Evolutionary conservation across 768 basidiomycete species (phyloP), one percentile per base, ranked within the genome.

Genomic region (Daedaleopsis sinensis): DNA sequence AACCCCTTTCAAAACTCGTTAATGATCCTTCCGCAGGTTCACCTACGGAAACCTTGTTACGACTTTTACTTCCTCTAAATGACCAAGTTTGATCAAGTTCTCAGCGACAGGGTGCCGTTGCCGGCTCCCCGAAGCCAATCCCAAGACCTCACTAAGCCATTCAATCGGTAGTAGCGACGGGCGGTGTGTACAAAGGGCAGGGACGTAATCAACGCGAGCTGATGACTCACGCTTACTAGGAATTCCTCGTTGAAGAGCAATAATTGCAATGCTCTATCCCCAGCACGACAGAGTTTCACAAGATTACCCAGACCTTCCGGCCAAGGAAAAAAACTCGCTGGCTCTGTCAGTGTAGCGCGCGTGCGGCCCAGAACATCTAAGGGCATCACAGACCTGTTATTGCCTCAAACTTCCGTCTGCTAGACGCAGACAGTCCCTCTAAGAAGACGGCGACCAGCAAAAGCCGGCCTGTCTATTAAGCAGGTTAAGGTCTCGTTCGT

Each of bases 301-400:
- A 85, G 85, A 85, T 86, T 87, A 85, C 85, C 85, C 83, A 79
- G 80, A 80, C 87, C 85, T 88, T 86, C 82, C 84, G 82, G 87
- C 76, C 84, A 84, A 88, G 87, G 86, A 78, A 77, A 82, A 80
- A 75, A 82, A 88, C 88, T 88, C 87, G 84, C 87, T 90, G 88
- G 87, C 87, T 85, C 86, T 84, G 88, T 90, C 88, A 90, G 88
- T 89, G 88, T 89, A 89, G 86, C 85, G 83, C 84, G 84, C 85
- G 84, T 90, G 88, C 84, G 83, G 86, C 87, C 88, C 87, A 89
- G 87, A 88, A 89, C 87, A 89, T 88, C 88, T 89, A 88, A 88
- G 87, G 86, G 87, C 87, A 89, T 89, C 88, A 89, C 86, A 89
- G 87, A 88, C 88, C 89, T 89, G 88, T 89, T 89, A 89, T 89